Conservation (phyloP, 2,329 filamentous ascomycete species). For the Cladophialophora exuberans region DNA sequence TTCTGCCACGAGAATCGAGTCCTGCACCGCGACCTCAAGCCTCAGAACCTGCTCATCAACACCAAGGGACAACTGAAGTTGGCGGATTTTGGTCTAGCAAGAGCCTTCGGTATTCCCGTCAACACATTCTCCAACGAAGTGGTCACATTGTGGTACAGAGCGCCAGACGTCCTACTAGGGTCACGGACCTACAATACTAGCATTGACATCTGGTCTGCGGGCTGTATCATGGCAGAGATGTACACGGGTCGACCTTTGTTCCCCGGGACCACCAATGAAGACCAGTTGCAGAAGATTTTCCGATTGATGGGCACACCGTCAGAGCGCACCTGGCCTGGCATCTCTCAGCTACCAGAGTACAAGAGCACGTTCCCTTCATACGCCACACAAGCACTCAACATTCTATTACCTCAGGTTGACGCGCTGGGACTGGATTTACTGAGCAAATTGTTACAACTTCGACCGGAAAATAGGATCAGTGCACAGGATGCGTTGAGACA, state of each 20-base stretch:
- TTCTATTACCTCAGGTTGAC: slow-evolving; percentile 89
- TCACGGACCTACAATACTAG: slow-evolving; percentile 98
- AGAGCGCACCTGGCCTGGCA: slow-evolving; percentile 92
- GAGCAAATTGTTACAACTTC: slow-evolving; percentile 86
- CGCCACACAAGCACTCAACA: slow-evolving; percentile 83
- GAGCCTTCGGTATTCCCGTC: slow-evolving; percentile 87
- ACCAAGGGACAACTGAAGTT: slow-evolving; percentile 86
- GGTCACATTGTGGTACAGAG: slow-evolving; percentile 68
- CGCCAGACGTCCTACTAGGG: slow-evolving; percentile 91
- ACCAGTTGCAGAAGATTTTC: slow-evolving; percentile 96
- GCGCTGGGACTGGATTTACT: slow-evolving; percentile 83
- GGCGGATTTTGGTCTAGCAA: slow-evolving; percentile 85
- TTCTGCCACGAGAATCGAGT: slow-evolving; percentile 98
- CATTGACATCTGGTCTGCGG: slow-evolving; percentile 98
- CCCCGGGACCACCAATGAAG: slow-evolving; percentile 96
- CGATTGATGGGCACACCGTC: slow-evolving; percentile 97
- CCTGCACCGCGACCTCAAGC: slow-evolving; percentile 89
- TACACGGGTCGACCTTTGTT: slow-evolving; percentile 95
- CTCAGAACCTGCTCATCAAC: slow-evolving; percentile 86
- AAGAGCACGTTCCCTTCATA: slow-evolving; percentile 94
- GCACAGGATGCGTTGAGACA: slow-evolving; percentile 85
- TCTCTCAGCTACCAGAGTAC: slow-evolving; percentile 95
- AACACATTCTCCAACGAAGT: slow-evolving; percentile 88
- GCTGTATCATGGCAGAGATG: slow-evolving; percentile 99
- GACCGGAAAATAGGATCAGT: slow-evolving; percentile 88